Base-by-base conservation (phyloP, 177 flowering plant species). In the Tripterygium wilfordii region DNA sequence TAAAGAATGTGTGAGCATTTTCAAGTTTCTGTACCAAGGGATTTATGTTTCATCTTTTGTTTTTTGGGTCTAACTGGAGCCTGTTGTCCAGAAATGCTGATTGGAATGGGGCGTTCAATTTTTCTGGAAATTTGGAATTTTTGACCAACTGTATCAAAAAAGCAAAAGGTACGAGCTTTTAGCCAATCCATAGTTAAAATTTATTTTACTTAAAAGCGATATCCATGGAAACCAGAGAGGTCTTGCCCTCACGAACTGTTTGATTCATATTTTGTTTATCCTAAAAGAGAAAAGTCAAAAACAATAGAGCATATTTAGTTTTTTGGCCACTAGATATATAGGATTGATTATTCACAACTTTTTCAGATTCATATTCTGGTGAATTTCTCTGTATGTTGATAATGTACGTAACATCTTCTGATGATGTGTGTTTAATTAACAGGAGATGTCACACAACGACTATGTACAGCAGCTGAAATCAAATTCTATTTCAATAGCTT, bases 381-480 rank as follows among this genome's bases (percentile, higher is more conserved):
- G n/a, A n/a, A n/a, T n/a, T n/a, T n/a, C n/a, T n/a, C n/a, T n/a
- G n/a, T n/a, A n/a, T n/a, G n/a, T n/a, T n/a, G n/a, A n/a, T n/a
- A n/a, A n/a, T n/a, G n/a, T n/a, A n/a, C n/a, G n/a, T n/a, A n/a
- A n/a, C n/a, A n/a, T n/a, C n/a, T n/a, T n/a, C n/a, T n/a, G n/a
- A n/a, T n/a, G n/a, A n/a, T n/a, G n/a, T n/a, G n/a, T n/a, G n/a
- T 23, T 23, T 4, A 21, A 2, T 24, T 1, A 32, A 58, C 68
- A 77, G 89, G 88, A 31, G 85, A 86, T 54, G 55, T 80, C n/a
- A 45, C 71, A 23, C 68, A 61, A 35, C 73, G 95, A 0, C 6
- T 89, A 15, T 89, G 97, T 60, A 83, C 95, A 17, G 83, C 84
- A 39, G 85, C 90, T 38, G 97, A 89, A 64, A 54, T 77, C 31